phyloP scores from a whole-genome alignment of 306 rosid species.

The Pachyrhizus erosus region DNA sequence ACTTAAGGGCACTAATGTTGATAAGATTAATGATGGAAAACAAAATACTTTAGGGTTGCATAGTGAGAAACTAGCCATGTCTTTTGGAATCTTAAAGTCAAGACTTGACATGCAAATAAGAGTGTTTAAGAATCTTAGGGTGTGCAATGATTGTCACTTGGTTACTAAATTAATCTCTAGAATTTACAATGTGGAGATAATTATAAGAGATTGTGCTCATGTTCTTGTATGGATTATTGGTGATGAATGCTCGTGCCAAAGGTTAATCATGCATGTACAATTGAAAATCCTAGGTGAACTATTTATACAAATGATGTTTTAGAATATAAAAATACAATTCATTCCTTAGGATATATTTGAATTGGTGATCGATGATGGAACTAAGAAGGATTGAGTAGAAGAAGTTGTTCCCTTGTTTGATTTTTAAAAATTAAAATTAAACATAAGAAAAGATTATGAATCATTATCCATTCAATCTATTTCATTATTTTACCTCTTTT shows the following conservation, averaged over 20 bases:
- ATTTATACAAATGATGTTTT: background rate
- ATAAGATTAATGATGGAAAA: constrained; percentile 54
- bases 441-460: too few relatives aligned
- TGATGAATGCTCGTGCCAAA: constrained; percentile 24
- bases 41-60: constrained; percentile 60
- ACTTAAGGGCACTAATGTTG: constrained; percentile 63
- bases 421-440: too few relatives aligned
- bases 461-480: too few relatives aligned
- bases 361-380: too few relatives aligned
- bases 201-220: constrained; percentile 70
- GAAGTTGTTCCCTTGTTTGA: too few relatives aligned
- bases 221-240: constrained; percentile 84
- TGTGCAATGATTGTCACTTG: constrained; percentile 74
- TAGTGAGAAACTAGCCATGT: constrained; percentile 81
- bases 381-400: too few relatives aligned
- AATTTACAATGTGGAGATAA: constrained; percentile 65
- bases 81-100: constrained; percentile 68
- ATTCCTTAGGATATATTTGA: too few relatives aligned
- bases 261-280: background rate
- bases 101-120: constrained; percentile 62
- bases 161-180: constrained; percentile 66
- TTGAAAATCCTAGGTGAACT: background rate
- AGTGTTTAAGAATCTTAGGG: constrained; percentile 77
- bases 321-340: background rate
- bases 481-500: too few relatives aligned